Conservation (phyloP, 306 rosid genomes). For the Canavalia ensiformis region DNA sequence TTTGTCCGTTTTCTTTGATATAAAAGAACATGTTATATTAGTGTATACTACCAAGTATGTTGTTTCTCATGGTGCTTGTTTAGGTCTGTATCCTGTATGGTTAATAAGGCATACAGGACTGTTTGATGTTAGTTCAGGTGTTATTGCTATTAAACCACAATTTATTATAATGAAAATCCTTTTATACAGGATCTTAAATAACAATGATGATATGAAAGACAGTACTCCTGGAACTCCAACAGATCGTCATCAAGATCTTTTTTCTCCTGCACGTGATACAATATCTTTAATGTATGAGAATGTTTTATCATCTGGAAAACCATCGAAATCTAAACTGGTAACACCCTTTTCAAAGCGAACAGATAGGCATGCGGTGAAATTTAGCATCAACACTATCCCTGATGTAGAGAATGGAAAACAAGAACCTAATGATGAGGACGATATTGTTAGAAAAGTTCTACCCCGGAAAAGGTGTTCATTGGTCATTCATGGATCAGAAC, state of each 20-base stretch:
- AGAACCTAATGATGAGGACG: conserved; percentile 66
- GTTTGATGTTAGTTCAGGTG: conserved; percentile 24
- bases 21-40: conserved; percentile 20
- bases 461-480: conserved; percentile 77
- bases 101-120: conserved; percentile 15
- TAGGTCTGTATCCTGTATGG: conserved; percentile 3
- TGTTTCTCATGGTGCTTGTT: conserved; percentile 26
- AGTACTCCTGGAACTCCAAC: conserved; percentile 71
- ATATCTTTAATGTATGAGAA: conserved; percentile 67
- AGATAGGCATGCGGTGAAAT: conserved; percentile 71
- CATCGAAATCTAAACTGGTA: conserved; percentile 56
- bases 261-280: conserved; percentile 61
- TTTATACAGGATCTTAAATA: conserved; percentile 70
- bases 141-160: neutral
- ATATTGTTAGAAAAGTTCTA: conserved; percentile 69
- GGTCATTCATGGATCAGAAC: conserved; percentile 72
- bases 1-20: conserved; percentile 9
- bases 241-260: conserved; percentile 48
- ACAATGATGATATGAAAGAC: conserved; percentile 63
- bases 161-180: conserved; percentile 39
- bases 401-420: conserved; percentile 52
- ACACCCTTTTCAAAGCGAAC: conserved; percentile 86
- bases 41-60: neutral
- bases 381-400: conserved; percentile 62
- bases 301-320: conserved; percentile 68